These are phyloP conservation scores for Canavalia gladiata DNA, from an alignment of 306 rosid species.

Conservation along the genomic window DNA sequence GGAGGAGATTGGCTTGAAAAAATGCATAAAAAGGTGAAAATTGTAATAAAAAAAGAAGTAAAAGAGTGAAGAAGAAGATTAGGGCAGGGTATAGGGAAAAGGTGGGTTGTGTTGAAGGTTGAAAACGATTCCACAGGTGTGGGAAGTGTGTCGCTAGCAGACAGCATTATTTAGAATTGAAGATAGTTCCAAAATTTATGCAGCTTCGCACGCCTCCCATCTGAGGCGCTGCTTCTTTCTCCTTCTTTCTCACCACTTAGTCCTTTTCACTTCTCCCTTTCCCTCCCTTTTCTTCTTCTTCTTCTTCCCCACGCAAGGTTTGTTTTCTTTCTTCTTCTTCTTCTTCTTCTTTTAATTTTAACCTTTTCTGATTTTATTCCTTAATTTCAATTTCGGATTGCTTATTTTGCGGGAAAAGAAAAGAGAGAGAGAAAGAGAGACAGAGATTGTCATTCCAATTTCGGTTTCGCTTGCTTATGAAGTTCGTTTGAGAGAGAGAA, in stretches of 20 bases:
- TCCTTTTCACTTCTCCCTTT: slow-evolving; percentile 20
- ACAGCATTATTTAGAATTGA: not conserved
- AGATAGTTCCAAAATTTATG: slow-evolving; percentile 24
- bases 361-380: not conserved
- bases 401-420: not conserved
- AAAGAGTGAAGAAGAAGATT: not conserved
- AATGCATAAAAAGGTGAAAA: not conserved
- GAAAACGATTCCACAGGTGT: slow-evolving; percentile 48
- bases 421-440: not conserved
- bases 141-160: slow-evolving; percentile 32
- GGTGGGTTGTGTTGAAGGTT: slow-evolving; percentile 11
- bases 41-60: not conserved
- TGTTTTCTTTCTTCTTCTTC: not conserved
- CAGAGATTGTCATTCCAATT: not conserved
- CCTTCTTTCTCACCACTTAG: slow-evolving; percentile 22
- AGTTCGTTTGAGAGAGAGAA: not conserved
- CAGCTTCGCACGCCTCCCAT: slow-evolving; percentile 31
- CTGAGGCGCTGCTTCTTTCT: not conserved
- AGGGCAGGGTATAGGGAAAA: not conserved
- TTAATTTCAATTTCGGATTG: not conserved
- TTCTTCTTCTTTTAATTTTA: not conserved
- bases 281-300: not conserved
- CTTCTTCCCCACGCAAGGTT: slow-evolving; percentile 45
- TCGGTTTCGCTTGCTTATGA: not conserved
- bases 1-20: slow-evolving; percentile 27